Evolutionary conservation across 179 eudicot genomes (phyloP).

Genomic region (Drosera spatulata): DNA sequence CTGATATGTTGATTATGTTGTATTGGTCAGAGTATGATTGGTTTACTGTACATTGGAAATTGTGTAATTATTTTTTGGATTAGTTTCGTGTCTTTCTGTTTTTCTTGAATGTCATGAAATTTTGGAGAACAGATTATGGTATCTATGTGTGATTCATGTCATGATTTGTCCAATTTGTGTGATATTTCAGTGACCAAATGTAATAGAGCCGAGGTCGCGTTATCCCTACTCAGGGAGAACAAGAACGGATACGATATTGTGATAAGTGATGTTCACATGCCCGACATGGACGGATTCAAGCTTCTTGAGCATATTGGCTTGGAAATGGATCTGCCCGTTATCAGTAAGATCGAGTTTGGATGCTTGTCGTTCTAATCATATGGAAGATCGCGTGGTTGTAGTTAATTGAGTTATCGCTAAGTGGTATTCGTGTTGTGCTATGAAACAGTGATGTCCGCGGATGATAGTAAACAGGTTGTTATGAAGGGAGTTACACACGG

Average conservation of each 20-base stretch:
- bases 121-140: background rate
- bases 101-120: background rate
- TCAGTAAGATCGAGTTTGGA: constrained; percentile 24
- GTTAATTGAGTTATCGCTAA: background rate
- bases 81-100: background rate
- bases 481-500: constrained; percentile 97
- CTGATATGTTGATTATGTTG: no score
- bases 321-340: constrained; percentile 50
- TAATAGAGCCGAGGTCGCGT: constrained; percentile 36
- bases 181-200: constrained; percentile 41
- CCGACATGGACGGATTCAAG: constrained; percentile 46
- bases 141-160: background rate
- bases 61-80: no score
- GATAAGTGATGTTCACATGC: constrained; percentile 50
- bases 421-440: background rate
- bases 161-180: background rate
- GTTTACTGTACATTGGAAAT: no score
- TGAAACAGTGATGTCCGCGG: constrained; percentile 90
- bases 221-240: constrained; percentile 31
- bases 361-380: background rate
- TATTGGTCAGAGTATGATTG: no score
- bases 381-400: background rate
- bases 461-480: constrained; percentile 69
- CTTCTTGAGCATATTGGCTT: constrained; percentile 41
- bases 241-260: constrained; percentile 33